phyloP scores from a whole-genome alignment of 176 grass and related monocot species.

The Hordeum vulgare region MorexV3_pseudomolecules_assembly NC_058519.1:523981077-523981576 shows the following conservation, averaged over 20 bases:
- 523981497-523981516: no score
- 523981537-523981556: no score
- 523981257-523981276: constrained; percentile 53
- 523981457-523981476: neutral
- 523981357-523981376: neutral
- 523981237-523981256: constrained; percentile 61
- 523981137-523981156: neutral
- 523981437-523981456: neutral
- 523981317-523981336: neutral
- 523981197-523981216: no score
- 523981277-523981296: constrained; percentile 39
- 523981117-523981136: neutral
- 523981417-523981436: neutral
- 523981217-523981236: neutral
- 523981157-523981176: neutral
- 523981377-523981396: neutral
- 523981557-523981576: no score
- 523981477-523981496: neutral
- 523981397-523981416: neutral
- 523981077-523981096: neutral
- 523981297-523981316: constrained; percentile 6
- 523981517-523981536: no score
- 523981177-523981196: neutral
- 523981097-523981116: neutral
- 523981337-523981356: neutral